Base-by-base conservation (phyloP, 2,329 filamentous ascomycete genomes). In the Beauveria sp. region DNA sequence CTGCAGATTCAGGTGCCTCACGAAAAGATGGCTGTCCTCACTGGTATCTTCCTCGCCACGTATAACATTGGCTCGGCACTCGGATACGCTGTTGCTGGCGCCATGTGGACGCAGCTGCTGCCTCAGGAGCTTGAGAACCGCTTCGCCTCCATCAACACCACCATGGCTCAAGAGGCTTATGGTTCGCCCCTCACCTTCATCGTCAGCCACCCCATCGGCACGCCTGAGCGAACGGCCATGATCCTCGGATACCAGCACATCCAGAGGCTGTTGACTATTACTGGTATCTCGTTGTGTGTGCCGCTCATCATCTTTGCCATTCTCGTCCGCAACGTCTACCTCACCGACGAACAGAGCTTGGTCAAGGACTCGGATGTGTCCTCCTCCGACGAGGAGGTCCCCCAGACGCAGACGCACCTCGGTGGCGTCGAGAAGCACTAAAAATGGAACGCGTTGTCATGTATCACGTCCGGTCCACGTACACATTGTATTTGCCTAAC, bases 1-100 rank as follows among this genome's bases (percentile, higher is more conserved):
- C 69, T 80, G 1, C 78, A 80, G 65, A 68, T 72, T 22, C 67
- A 68, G 24, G 67, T 78, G 56, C 72, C 71, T 65, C 78, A 80
- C 69, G 78, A 80, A 69, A 69, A 87, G 66, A 75, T 88, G 37
- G 85, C 86, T 48, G 81, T 87, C 64, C 80, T 88, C 64, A 88
- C 84, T 0, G 84, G 81, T 46, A 70, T 88, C 20, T 88, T 82
- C 68, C 79, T 88, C 3, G 81, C 84, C 18, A 79, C 75, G n/a
- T 87, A 87, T 73, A 84, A 84, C 68, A 77, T 87, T 44, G 85
- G 85, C 34, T 84, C 79, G 5, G 84, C 84, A 1, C 70, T 87
- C 1, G 84, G 85, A 24, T 81, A 82, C 67, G 77, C 82, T 18
- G 79, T 87, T 28, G 84, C 84, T 0, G 84, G 84, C 16, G 81